Evolutionary conservation across 73 alveolate species (phyloP), one percentile per base, ranked within the genome.

Genomic region (Tetrahymena malaccensis): DNA sequence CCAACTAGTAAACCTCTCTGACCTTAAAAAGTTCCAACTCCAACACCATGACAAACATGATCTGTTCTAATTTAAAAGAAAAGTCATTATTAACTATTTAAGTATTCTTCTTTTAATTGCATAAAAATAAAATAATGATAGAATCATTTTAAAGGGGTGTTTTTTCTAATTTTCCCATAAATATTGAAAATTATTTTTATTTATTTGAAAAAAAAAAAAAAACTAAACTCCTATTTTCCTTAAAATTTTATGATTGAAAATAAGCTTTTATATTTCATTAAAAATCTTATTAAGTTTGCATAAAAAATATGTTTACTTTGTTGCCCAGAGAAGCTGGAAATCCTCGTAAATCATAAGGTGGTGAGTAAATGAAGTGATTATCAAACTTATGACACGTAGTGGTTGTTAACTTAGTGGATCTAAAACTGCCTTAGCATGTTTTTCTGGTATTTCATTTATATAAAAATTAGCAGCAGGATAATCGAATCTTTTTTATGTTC

Each of bases 321-420:
- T 94, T 33, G 97, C 97, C 97, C 97, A 95, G 33, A 95, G 94
- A 27, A 95, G 55, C 35, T 33, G 55, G 27, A 95, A 55, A 85
- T 95, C 95, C 35, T 95, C 94, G 55, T 95, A 95, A 10, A 95
- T 95, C 97, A 95, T 95, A 34, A 95, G 85, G 56, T 95, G 97
- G 35, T 95, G 97, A 50, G 97, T 95, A 25, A 95, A 95, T 0
- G 97, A 95, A 4, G 97, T 38, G 93, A 95, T 95, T 1, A 95
- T 95, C 19, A 95, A 93, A 43, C 56, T 85, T 40, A n/a, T 44
- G 25, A 70, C 89, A 70, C 89, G 89, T 3, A 70, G 22, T 0
- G 89, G 89, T 22, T 70, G 37, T 12, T 70, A 25, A 22, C 89
- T 70, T 22, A 70, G 43, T 19, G 89, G 89, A 33, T 70, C 89